Evolutionary conservation across 768 basidiomycete genomes (phyloP).

Genomic region (Suillus placidus): DNA sequence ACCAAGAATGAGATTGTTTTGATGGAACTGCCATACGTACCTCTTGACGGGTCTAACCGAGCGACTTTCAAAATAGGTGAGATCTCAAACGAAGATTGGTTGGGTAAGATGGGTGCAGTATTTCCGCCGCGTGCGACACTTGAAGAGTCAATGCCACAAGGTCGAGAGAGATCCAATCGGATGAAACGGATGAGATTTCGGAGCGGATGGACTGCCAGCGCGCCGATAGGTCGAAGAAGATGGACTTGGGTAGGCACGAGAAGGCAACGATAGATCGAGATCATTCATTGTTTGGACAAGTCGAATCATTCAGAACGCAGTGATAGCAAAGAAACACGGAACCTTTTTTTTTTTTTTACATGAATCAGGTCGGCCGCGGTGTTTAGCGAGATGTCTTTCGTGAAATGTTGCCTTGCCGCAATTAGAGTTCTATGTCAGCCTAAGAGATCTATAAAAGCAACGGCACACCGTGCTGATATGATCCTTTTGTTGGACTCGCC

Average conservation of each 20-base stretch:
- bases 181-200: slow-evolving; percentile 41
- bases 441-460: slow-evolving; percentile 33
- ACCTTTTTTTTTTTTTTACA: slow-evolving; percentile 31
- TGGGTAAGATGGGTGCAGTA: slow-evolving; percentile 29
- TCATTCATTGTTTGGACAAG: slow-evolving; percentile 33
- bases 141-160: slow-evolving; percentile 40
- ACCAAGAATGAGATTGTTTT: slow-evolving; percentile 19
- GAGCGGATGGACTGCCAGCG: slow-evolving; percentile 43
- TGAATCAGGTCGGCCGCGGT: slow-evolving; percentile 34
- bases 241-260: slow-evolving; percentile 27
- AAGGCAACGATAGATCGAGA: slow-evolving; percentile 32
- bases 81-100: slow-evolving; percentile 53
- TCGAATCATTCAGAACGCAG: slow-evolving; percentile 26
- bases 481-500: slow-evolving; percentile 14
- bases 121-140: slow-evolving; percentile 36
- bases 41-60: slow-evolving; percentile 36
- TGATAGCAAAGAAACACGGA: slow-evolving; percentile 34
- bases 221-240: slow-evolving; percentile 44
- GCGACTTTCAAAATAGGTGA: slow-evolving; percentile 34
- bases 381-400: slow-evolving; percentile 24
- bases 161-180: slow-evolving; percentile 51
- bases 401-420: slow-evolving; percentile 22
- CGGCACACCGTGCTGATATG: slow-evolving; percentile 12
- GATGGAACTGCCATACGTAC: slow-evolving; percentile 36
- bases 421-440: slow-evolving; percentile 36